Conservation (phyloP, 2,329 filamentous ascomycete genomes). For the Salinomyces thailandicus region DNA sequence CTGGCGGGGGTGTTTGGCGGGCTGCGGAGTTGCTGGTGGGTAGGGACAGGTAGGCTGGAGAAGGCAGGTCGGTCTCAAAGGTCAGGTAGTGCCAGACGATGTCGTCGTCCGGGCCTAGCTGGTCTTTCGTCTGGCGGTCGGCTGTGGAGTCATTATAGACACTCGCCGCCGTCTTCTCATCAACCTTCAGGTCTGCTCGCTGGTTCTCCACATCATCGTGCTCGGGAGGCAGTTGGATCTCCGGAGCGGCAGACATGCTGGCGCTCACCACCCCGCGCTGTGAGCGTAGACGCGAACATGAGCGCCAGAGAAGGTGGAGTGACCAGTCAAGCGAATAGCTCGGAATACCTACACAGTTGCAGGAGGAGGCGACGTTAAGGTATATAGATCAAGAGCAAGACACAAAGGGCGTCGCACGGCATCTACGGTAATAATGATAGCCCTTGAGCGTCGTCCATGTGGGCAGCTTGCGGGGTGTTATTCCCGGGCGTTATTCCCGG, state of each 20-base stretch:
- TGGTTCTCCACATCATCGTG: constrained; percentile 10
- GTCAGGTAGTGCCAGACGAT: constrained; percentile 51
- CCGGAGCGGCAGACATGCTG: constrained; percentile 20
- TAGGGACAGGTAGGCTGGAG: constrained; percentile 31
- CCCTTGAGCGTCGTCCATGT: too few species aligned
- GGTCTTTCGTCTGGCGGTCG: constrained; percentile 5
- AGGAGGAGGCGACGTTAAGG: too few species aligned
- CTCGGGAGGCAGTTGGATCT: constrained; percentile 25
- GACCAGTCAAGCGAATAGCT: too few species aligned
- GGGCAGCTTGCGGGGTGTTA: too few species aligned
- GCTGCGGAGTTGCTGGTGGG: constrained; percentile 12
- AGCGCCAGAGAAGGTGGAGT: too few species aligned
- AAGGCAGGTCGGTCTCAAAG: constrained; percentile 50
- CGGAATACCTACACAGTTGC: too few species aligned
- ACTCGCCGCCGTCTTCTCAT: constrained; percentile 15
- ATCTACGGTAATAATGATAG: too few species aligned
- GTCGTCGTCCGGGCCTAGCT: constrained; percentile 13
- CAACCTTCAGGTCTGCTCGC: constrained; percentile 9
- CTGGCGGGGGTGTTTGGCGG: constrained; percentile 35
- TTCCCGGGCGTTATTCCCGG: too few species aligned
- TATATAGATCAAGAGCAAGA: too few species aligned
- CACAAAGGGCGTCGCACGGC: too few species aligned
- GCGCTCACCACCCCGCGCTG: too few species aligned
- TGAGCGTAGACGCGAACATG: too few species aligned
- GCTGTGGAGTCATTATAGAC: constrained; percentile 11